Percentiles rank a stretch among this genome's conserved stretches.
phyloP scores from a whole-genome alignment of 2,329 filamentous ascomycete species.

The Exophiala aquamarina region DNA sequence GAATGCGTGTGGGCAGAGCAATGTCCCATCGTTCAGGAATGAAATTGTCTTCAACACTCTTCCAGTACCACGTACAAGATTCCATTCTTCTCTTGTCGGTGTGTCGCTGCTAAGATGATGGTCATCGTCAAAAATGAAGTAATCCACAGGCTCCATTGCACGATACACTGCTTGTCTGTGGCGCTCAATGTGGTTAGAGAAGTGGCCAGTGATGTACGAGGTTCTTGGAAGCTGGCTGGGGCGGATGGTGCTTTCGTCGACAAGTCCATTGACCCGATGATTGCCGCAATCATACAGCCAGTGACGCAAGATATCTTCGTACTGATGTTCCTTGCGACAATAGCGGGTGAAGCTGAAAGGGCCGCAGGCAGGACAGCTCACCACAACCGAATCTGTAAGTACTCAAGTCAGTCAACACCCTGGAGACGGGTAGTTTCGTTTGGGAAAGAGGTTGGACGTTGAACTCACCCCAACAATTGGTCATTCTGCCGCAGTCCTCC shows the following conservation, averaged over 20 bases:
- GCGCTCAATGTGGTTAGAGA: slow-evolving; percentile 36
- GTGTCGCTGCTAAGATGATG: slow-evolving; percentile 10
- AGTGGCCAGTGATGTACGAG: slow-evolving; percentile 24
- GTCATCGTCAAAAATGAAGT: slow-evolving; percentile 25
- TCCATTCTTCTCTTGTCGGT: slow-evolving; percentile 17
- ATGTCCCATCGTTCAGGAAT: slow-evolving; percentile 8
- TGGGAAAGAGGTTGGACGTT: too few relatives aligned
- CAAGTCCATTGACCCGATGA: slow-evolving; percentile 10
- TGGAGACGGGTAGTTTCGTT: background rate
- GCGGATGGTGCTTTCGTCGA: slow-evolving; percentile 23
- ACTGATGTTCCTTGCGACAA: slow-evolving; percentile 38
- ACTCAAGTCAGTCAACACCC: background rate
- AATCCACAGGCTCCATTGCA: slow-evolving; percentile 20
- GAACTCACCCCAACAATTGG: slow-evolving; percentile 28
- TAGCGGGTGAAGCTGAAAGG: slow-evolving; percentile 40
- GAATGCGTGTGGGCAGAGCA: slow-evolving; percentile 1
- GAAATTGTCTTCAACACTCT: slow-evolving; percentile 6
- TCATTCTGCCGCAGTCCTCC: slow-evolving; percentile 31
- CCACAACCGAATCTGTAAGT: slow-evolving; percentile 30
- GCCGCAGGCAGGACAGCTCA: slow-evolving; percentile 42
- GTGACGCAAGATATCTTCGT: slow-evolving; percentile 37
- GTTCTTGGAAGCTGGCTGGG: slow-evolving; percentile 11
- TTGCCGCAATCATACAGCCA: slow-evolving; percentile 30
- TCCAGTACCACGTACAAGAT: slow-evolving; percentile 18
- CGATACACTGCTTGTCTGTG: slow-evolving; percentile 30